phyloP scores from a whole-genome alignment of 1,139 yeast species.

The Candida smagusa region DNA sequence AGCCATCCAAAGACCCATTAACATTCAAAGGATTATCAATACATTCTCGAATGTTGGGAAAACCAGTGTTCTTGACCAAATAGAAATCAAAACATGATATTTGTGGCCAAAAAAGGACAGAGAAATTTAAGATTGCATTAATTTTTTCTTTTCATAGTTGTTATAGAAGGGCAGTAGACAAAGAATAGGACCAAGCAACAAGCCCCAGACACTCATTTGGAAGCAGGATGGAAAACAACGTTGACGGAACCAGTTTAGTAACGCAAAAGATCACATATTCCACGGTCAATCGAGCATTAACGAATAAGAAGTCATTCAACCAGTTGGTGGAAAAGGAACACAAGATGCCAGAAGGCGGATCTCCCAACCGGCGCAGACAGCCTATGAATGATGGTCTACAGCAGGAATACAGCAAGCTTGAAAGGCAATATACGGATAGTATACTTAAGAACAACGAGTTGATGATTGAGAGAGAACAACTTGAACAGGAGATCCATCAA shows the following conservation, averaged over 20 bases:
- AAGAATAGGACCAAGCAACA: no score
- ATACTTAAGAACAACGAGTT: conserved; percentile 20
- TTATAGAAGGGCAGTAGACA: no score
- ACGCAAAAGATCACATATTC: conserved; percentile 1
- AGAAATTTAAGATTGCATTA: no score
- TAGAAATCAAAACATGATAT: no score
- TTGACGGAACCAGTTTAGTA: conserved; percentile 7
- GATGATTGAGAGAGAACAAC: conserved; percentile 18
- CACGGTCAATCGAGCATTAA: conserved; percentile 4
- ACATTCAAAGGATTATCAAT: no score
- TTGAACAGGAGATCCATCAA: conserved; percentile 20
- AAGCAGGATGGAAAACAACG: conserved; percentile 3
- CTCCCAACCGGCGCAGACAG: background rate
- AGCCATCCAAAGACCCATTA: no score
- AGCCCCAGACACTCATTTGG: no score
- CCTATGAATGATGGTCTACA: conserved; percentile 5
- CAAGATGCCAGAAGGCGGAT: background rate
- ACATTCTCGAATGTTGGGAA: no score
- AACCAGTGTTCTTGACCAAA: no score
- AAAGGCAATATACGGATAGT: conserved; percentile 28
- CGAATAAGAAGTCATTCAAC: conserved; percentile 3
- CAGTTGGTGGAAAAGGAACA: conserved; percentile 2
- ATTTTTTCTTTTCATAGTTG: no score
- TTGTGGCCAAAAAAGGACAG: no score
- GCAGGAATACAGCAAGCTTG: conserved; percentile 12